Evolutionary conservation across 139 green algal species (phyloP).

Genomic region (Coccomyxa sp.): DNA sequence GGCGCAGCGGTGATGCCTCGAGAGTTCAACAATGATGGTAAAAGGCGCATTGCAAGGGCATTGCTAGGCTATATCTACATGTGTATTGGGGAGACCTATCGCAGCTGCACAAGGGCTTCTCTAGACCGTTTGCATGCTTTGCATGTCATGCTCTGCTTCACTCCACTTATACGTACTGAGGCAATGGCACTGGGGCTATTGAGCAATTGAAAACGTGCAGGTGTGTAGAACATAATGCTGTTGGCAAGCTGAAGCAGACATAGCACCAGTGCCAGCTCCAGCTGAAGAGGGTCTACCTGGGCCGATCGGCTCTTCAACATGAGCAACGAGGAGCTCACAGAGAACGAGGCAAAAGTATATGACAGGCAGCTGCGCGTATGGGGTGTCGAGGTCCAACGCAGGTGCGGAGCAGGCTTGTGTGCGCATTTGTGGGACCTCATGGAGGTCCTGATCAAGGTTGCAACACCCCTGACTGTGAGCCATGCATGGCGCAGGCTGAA

Average conservation of each 20-base stretch:
- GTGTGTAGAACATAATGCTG: not conserved
- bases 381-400: constrained; percentile 82
- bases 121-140: not conserved
- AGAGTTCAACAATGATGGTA: not conserved
- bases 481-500: constrained; percentile 49
- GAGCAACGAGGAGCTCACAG: constrained; percentile 46
- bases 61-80: not conserved
- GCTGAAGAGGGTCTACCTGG: not conserved
- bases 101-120: not conserved
- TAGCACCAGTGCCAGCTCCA: not conserved
- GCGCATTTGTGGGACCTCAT: not conserved
- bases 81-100: not conserved
- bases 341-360: constrained; percentile 74
- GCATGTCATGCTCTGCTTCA: not conserved
- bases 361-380: constrained; percentile 87
- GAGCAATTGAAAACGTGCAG: not conserved
- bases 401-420: constrained; percentile 24
- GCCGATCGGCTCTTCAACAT: not conserved
- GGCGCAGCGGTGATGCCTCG: not conserved
- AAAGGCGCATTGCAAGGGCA: not conserved
- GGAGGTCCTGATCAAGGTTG: not conserved
- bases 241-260: not conserved
- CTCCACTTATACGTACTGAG: not conserved
- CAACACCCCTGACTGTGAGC: not conserved
- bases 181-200: not conserved